Evolutionary conservation across 1,139 yeast genomes (phyloP).

Genomic region (Candida dubliniensis): DNA sequence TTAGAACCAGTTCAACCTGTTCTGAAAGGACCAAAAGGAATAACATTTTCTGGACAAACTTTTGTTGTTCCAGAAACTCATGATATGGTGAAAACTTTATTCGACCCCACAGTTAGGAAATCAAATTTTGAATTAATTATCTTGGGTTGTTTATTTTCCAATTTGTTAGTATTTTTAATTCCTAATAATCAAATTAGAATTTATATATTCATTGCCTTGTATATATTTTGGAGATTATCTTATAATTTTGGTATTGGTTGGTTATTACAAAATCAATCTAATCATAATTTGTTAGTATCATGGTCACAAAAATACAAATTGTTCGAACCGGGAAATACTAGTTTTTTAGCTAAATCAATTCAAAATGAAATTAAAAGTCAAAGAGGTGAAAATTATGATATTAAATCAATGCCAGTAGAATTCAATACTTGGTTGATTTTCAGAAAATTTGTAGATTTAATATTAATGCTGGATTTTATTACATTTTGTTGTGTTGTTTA

Average conservation of each 20-base stretch:
- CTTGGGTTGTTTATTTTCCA: conserved; percentile 50
- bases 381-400: conserved; percentile 55
- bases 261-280: conserved; percentile 67
- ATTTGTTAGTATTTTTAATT: conserved; percentile 49
- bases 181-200: conserved; percentile 35
- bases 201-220: conserved; percentile 51
- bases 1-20: neutral
- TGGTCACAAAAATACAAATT: conserved; percentile 52
- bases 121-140: conserved; percentile 66
- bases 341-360: conserved; percentile 44
- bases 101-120: conserved; percentile 74
- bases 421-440: conserved; percentile 83
- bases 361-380: conserved; percentile 53
- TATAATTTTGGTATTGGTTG: conserved; percentile 83
- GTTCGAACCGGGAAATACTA: conserved; percentile 38
- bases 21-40: conserved; percentile 40
- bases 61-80: conserved; percentile 78
- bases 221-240: conserved; percentile 73
- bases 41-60: conserved; percentile 47
- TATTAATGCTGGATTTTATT: conserved; percentile 83
- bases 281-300: conserved; percentile 53
- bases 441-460: conserved; percentile 77
- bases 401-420: conserved; percentile 62
- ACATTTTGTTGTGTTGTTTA: conserved; percentile 71
- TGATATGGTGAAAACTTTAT: conserved; percentile 81